phyloP scores from a whole-genome alignment of 2,329 filamentous ascomycete species.

The Aspergillus sergii region DNA sequence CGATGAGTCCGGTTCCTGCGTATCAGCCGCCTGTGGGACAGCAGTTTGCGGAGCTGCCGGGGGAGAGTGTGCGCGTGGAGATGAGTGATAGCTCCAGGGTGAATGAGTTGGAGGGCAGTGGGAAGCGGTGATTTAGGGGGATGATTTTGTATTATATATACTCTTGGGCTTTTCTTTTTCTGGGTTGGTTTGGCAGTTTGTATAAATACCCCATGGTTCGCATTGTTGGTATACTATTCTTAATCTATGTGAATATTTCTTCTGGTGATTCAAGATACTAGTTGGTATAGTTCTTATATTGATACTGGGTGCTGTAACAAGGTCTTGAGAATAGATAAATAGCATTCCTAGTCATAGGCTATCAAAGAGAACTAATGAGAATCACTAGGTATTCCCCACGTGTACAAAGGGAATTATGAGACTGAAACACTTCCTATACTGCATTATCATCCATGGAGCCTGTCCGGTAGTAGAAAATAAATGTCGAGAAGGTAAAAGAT shows the following conservation, averaged over 20 bases:
- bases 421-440: not conserved
- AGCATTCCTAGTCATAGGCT: not conserved
- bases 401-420: not conserved
- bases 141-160: too few relatives aligned
- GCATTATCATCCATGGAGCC: slow-evolving; percentile 5
- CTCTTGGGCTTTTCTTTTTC: not conserved
- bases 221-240: not conserved
- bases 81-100: slow-evolving; percentile 16
- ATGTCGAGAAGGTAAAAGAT: not conserved
- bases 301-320: not conserved
- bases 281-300: too few relatives aligned
- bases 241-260: not conserved
- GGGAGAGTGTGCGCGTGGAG: slow-evolving; percentile 8
- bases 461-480: not conserved
- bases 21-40: not conserved
- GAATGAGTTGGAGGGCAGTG: slow-evolving; percentile 15
- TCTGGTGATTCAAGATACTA: too few relatives aligned
- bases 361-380: not conserved
- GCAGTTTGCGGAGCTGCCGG: slow-evolving; percentile 11
- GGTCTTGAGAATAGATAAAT: not conserved
- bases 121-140: not conserved
- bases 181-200: not conserved
- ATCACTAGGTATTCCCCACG: not conserved
- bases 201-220: not conserved
- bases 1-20: not conserved